A percentile compares a stretch with the other conserved stretches of the same genome.
phyloP scores from a whole-genome alignment of 106 monocot species.

The Dactylorhiza incarnata region DNA sequence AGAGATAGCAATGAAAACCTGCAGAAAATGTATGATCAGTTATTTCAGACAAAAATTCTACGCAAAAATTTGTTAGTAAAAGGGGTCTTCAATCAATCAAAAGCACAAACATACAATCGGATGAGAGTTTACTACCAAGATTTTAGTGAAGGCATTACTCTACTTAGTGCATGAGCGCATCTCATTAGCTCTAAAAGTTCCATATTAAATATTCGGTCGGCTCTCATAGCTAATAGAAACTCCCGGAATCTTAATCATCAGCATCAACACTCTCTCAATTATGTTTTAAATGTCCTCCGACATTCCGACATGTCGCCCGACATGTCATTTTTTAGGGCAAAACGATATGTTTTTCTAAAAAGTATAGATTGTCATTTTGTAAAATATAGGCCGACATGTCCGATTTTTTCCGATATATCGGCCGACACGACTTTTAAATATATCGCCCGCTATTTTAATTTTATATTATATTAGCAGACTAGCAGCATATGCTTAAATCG shows the following conservation, averaged over 20 bases:
- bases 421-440: too few relatives aligned
- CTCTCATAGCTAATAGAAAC: neutral
- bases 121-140: neutral
- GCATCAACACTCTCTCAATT: neutral
- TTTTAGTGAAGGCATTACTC: neutral
- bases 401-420: too few relatives aligned
- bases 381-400: too few relatives aligned
- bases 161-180: neutral
- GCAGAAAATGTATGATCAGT: neutral
- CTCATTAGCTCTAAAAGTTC: neutral
- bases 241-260: neutral
- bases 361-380: too few relatives aligned
- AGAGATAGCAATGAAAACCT: conserved; percentile 82
- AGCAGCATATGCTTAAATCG: too few relatives aligned
- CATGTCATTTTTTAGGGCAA: too few relatives aligned
- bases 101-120: neutral
- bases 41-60: neutral
- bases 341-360: too few relatives aligned
- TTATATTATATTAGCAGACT: too few relatives aligned
- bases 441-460: too few relatives aligned
- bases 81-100: neutral
- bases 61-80: neutral
- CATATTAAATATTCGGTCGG: neutral
- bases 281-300: neutral
- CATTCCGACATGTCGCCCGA: too few relatives aligned